Base-by-base conservation (phyloP, 2,329 filamentous ascomycete species). In the Alternaria arbusti region DNA sequence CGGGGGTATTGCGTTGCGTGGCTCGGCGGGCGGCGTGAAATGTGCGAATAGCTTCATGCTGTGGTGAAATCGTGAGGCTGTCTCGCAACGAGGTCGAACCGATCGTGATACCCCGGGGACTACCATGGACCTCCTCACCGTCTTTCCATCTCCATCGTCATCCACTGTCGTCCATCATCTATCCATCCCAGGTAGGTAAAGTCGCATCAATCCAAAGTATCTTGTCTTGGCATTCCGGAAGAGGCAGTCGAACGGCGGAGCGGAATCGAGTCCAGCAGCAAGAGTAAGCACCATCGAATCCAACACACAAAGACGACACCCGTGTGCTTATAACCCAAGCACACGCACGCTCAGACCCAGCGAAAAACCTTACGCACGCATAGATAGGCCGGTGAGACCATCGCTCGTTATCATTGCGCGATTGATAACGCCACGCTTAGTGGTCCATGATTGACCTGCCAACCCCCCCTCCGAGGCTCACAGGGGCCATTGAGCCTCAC, bases 401-500 rank as follows among this genome's bases (percentile, higher is more conserved):
- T 75, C 64, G 66, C 72, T 69, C 70, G 74, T 76, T 79, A 79
- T 79, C 75, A 74, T 77, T 72, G 72, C 72, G 71, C 71, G 61
- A 75, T 74, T 75, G 77, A 78, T 79, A 79, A 76, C 75, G 71
- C 68, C 70, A 72, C 70, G 54, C 68, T 65, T 75, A 71, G 70
- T 65, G 69, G 70, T 64, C 65, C 36, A 40, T 40, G 36, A 40
- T 40, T 40, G 36, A 40, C 36, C 36, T 40, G 36, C 36, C 36
- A 40, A 40, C 36, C 36, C 36, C 36, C 36, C 36, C 36, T 40
- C 36, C 36, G n/a, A 17, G 32, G 45, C 63, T 69, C 70, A 68
- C 59, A 67, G 60, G 15, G 59, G 52, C 55, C 62, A 61, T 57
- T 61, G 49, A 63, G 60, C 60, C 58, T 57, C 54, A 55, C 26